Base-by-base conservation (phyloP, 371 early-diverging fungal genomes). In the Haplosporangium sp. region DNA sequence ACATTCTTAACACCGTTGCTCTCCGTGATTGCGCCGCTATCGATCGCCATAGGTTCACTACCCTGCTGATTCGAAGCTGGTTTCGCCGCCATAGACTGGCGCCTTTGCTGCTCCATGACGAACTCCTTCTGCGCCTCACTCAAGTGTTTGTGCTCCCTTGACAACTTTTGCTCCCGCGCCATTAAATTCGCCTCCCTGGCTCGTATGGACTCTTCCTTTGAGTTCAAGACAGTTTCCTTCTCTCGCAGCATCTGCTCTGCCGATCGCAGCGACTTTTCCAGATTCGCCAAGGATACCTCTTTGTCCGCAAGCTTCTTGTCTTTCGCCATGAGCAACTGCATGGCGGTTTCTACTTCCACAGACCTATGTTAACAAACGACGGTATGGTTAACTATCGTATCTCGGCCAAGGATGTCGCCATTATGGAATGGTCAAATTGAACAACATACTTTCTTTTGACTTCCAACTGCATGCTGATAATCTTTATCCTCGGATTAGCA, bases 171-270 rank as follows among this genome's bases (percentile, higher is more conserved):
- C 37, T 71, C 70, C 23, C 63, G 58, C 53, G 63, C 67, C 6
- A 29, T 16, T 10, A 76, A 46, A 8, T n/a, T 29, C 6, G 47
- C 12, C 37, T 76, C 77, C 20, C 12, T 62, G 42, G 21, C 40
- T 40, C 67, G 43, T 40, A 66, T 16, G 3, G 46, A 29, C 42
- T 74, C 74, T 36, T 74, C 74, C 16, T 37, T 62, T 12, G 69
- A 41, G 3, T 55, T 62, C 41, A 61, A 55, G 1, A 54, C 54
- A 0, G 67, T 67, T 21, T 76, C 77, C 47, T 50, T 54, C 21
- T 76, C 77, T 47, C 72, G 45, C 23, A 67, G 29, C 10, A 57
- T 71, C 54, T 76, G 71, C 18, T 71, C 70, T 46, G 57, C 71
- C 36, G 66, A 50, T 36, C 63, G 57, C 42, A 62, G 46, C 1